A percentile compares a stretch with the other conserved stretches of the same genome.
These are phyloP conservation scores for Alternaria alternata DNA, from an alignment of 2,329 filamentous ascomycete species.

Conservation along the genomic window DNA sequence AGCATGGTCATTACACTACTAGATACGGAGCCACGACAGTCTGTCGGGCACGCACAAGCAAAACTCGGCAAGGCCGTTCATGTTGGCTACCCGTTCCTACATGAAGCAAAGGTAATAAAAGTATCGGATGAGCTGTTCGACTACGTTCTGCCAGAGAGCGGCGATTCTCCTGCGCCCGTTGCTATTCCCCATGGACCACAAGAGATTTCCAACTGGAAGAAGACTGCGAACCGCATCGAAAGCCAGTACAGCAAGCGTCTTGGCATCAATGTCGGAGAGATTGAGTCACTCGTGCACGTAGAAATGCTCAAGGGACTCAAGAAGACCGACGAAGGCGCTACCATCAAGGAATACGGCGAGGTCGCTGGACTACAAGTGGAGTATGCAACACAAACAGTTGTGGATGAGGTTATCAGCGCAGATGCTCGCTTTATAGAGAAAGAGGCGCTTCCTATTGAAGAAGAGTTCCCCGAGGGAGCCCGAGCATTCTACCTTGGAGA, in stretches of 20 bases:
- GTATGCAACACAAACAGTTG: slow-evolving; percentile 89
- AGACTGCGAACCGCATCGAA: slow-evolving; percentile 84
- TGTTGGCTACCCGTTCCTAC: slow-evolving; percentile 93
- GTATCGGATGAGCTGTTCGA: slow-evolving; percentile 95
- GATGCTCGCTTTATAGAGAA: slow-evolving; percentile 94
- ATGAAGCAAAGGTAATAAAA: slow-evolving; percentile 87
- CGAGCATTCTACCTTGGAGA: slow-evolving; percentile 94
- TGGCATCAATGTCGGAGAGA: slow-evolving; percentile 83
- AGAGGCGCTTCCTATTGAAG: slow-evolving; percentile 83
- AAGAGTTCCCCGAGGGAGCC: slow-evolving; percentile 86
- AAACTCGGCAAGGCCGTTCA: slow-evolving; percentile 87
- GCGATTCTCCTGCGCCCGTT: slow-evolving; percentile 65
- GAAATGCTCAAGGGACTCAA: slow-evolving; percentile 90
- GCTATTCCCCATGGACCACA: slow-evolving; percentile 74
- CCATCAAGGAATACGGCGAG: slow-evolving; percentile 89
- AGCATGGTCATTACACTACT: slow-evolving; percentile 91
- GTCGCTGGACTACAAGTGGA: slow-evolving; percentile 86
- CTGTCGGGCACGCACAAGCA: slow-evolving; percentile 73
- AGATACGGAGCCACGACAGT: slow-evolving; percentile 75
- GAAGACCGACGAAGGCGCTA: slow-evolving; percentile 90
- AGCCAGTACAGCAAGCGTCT: slow-evolving; percentile 88
- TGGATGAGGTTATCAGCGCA: slow-evolving; percentile 88
- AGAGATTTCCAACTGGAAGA: slow-evolving; percentile 84
- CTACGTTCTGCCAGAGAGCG: slow-evolving; percentile 75
- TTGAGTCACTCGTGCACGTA: slow-evolving; percentile 90